Percentiles rank a stretch among this genome's conserved stretches.
These are phyloP conservation scores for Candida loeiensis DNA, from an alignment of 805 yeast genomes.

Conservation along the genomic window DNA sequence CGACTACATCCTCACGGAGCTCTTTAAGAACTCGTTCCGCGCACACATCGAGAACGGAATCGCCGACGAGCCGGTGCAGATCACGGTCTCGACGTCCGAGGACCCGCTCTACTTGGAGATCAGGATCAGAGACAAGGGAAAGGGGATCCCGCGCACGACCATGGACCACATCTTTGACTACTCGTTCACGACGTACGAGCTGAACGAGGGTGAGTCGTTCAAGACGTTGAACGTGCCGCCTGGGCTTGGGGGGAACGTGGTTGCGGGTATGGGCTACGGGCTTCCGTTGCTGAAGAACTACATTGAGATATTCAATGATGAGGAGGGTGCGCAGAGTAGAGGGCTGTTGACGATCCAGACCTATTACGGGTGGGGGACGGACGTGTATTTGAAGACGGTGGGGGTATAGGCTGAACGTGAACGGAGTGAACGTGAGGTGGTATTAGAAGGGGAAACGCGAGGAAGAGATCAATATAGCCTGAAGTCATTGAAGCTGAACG, in stretches of 20 bases:
- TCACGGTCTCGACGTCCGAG: constrained; percentile 35
- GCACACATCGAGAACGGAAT: constrained; percentile 74
- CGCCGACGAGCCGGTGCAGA: constrained; percentile 35
- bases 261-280: constrained; percentile 98
- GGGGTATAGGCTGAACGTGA: constrained; percentile 23
- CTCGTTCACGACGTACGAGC: constrained; percentile 76
- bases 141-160: constrained; percentile 72
- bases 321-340: constrained; percentile 17
- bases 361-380: constrained; percentile 46
- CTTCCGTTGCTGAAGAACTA: constrained; percentile 68
- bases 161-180: constrained; percentile 75
- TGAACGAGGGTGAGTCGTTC: constrained; percentile 54
- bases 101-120: constrained; percentile 53
- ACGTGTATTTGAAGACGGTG: constrained; percentile 40
- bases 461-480: too few relatives aligned
- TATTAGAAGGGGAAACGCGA: too few relatives aligned
- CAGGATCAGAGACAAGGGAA: constrained; percentile 81
- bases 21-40: constrained; percentile 80
- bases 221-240: constrained; percentile 67
- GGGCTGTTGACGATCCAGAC: constrained; percentile 43
- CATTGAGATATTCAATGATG: constrained; percentile 37
- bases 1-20: constrained; percentile 83
- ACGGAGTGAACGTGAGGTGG: too few relatives aligned
- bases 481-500: too few relatives aligned
- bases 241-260: constrained; percentile 61